Evolutionary conservation across 345 rosid species (phyloP).

Genomic region (Garcia nutans): DNA sequence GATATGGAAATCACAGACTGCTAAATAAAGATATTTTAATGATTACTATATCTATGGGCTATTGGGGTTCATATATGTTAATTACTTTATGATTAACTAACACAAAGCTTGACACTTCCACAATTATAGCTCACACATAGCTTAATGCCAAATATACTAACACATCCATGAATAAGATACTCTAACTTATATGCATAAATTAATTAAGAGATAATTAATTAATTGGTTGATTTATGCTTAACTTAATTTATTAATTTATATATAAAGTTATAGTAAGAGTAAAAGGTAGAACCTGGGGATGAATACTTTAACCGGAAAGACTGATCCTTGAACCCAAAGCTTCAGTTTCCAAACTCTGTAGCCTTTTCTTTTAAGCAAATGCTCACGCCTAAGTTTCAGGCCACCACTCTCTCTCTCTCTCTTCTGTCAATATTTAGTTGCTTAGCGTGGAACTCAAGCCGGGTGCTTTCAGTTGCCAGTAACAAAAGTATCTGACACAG

Average conservation of each 20-base stretch:
- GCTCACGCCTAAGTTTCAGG: slow-evolving; percentile 38
- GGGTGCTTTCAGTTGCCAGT: slow-evolving; percentile 24
- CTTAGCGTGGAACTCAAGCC: slow-evolving; percentile 33
- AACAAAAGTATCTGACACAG: slow-evolving; percentile 17
- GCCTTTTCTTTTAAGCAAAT: slow-evolving; percentile 76
- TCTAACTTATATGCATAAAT: slow-evolving; percentile 2
- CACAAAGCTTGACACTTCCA: not conserved
- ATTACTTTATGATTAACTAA: not conserved
- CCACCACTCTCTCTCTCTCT: slow-evolving; percentile 24
- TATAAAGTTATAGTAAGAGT: not conserved
- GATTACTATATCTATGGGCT: not conserved
- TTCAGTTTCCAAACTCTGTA: slow-evolving; percentile 61
- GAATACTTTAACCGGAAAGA: not conserved
- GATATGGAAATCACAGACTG: not conserved
- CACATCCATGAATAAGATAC: slow-evolving; percentile 22
- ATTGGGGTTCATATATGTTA: not conserved
- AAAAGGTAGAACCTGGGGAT: slow-evolving; percentile 19
- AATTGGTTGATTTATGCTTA: not conserved
- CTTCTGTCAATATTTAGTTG: slow-evolving; percentile 20
- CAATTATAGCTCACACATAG: slow-evolving; percentile 11
- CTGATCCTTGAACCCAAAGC: slow-evolving; percentile 71
- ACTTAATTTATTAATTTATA: not conserved
- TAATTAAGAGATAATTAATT: not conserved
- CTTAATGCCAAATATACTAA: slow-evolving; percentile 21
- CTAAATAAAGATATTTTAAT: not conserved